Evolutionary conservation across 441 rosid genomes (phyloP), one percentile per base, ranked within the genome.

Genomic region (Adansonia grandidieri): DNA sequence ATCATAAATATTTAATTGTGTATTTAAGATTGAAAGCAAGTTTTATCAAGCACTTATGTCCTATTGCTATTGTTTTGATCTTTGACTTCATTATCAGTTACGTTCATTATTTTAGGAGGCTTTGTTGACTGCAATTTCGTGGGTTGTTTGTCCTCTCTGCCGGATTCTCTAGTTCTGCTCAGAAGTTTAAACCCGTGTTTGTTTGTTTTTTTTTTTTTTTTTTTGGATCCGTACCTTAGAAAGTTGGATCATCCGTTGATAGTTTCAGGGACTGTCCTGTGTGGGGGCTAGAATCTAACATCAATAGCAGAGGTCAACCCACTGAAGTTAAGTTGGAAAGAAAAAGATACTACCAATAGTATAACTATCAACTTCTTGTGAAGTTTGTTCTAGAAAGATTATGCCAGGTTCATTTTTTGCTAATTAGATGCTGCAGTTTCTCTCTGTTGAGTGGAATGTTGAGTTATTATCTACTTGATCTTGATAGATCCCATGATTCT

Each of bases 41-140:
- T 75, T 75, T 77, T 68, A 62, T 72, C 1, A 19, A 62, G 15
- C 54, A 19, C 6, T 73, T 57, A 57, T 65, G 75, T 73, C 68
- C 45, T 69, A 6, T 56, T 54, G 56, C 70, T 14, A 11, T 73
- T 73, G 80, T 73, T 67, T 32, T 51, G 68, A 53, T 62, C 63
- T 73, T 69, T 3, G 74, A 62, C 64, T 70, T 80, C 48, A 68
- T 22, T 57, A 22, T 47, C 56, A 58, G 20, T 75, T 40, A n/a
- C 3, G 24, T 54, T 32, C 5, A 40, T 40, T 40, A 40, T 22
- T 8, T 40, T 72, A 66, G 74, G 74, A 73, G 63, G 74, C 32
- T 80, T 14, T 32, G 11, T 53, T 73, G 11, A 13, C 51, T 15
- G 22, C 66, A 10, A 24, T 60, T 20, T 80, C 48, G 9, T 61